These are phyloP conservation scores for Penstemon barbatus DNA, from an alignment of 257 asterid genomes.

Conservation along the genomic window DNA sequence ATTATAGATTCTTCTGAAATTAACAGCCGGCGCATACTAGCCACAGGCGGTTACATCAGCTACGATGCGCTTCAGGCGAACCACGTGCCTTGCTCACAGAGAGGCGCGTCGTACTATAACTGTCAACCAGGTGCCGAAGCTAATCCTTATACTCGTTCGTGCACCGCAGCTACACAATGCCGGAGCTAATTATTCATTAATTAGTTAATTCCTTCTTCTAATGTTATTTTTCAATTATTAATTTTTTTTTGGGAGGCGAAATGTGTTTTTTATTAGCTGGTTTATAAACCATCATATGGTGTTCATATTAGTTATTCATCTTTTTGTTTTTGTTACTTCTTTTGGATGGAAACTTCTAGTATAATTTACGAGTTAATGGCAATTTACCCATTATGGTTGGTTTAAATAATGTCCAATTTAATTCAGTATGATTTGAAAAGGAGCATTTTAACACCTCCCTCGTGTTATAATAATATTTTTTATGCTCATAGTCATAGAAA, in stretches of 20 bases:
- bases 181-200: slow-evolving; percentile 41
- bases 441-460: too few species aligned
- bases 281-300: too few species aligned
- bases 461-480: background rate
- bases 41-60: slow-evolving; percentile 70
- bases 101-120: slow-evolving; percentile 92
- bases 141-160: slow-evolving; percentile 75
- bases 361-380: too few species aligned
- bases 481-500: too few species aligned
- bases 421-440: too few species aligned
- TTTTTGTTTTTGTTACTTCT: too few species aligned
- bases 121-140: slow-evolving; percentile 77
- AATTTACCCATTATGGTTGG: too few species aligned
- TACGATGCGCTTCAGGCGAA: slow-evolving; percentile 83
- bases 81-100: slow-evolving; percentile 67
- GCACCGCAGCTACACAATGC: slow-evolving; percentile 79
- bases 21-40: slow-evolving; percentile 69
- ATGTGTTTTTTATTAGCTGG: background rate
- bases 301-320: too few species aligned
- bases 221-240: background rate
- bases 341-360: too few species aligned
- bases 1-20: slow-evolving; percentile 47
- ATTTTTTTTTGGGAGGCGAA: too few species aligned
- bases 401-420: too few species aligned
- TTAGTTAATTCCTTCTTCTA: too few species aligned